Conservation (phyloP, 495 filamentous ascomycete genomes). For the Neurospora tetraspora region DNA sequence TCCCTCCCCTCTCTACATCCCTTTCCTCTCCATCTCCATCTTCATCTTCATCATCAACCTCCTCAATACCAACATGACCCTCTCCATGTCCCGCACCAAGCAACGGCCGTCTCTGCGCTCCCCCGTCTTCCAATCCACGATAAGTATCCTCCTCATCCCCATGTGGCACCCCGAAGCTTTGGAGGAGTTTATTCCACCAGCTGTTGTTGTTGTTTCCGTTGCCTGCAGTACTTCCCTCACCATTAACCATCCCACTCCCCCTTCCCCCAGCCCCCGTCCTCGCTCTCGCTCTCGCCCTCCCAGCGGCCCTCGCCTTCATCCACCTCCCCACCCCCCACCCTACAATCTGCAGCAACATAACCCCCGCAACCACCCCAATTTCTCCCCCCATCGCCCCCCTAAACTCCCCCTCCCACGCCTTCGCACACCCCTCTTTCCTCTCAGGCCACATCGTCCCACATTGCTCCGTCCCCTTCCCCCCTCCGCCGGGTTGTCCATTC, state of each 20-base stretch:
- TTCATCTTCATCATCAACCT: not conserved
- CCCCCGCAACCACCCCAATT: slow-evolving; percentile 5
- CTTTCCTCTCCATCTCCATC: not conserved
- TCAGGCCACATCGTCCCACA: not conserved
- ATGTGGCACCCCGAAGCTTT: not conserved
- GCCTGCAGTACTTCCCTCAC: not conserved
- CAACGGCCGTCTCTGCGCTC: not conserved
- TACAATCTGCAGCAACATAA: slow-evolving; percentile 9
- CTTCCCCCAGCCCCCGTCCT: not conserved
- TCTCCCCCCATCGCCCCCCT: not conserved
- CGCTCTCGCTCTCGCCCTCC: not conserved
- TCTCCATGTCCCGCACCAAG: not conserved
- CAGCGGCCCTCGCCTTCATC: not conserved
- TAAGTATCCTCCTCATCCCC: not conserved
- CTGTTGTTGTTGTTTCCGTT: too few relatives aligned
- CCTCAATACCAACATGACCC: not conserved
- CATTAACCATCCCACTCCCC: not conserved
- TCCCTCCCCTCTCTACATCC: not conserved
- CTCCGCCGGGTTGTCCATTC: not conserved
- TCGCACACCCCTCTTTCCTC: not conserved
- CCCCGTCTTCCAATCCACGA: not conserved
- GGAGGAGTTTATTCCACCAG: not conserved
- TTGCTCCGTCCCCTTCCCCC: not conserved
- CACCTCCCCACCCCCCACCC: not conserved
- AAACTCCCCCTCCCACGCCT: slow-evolving; percentile 7